Conservation (phyloP, 1,139 yeast genomes). For the Wickerhamomyces sp. region DNA sequence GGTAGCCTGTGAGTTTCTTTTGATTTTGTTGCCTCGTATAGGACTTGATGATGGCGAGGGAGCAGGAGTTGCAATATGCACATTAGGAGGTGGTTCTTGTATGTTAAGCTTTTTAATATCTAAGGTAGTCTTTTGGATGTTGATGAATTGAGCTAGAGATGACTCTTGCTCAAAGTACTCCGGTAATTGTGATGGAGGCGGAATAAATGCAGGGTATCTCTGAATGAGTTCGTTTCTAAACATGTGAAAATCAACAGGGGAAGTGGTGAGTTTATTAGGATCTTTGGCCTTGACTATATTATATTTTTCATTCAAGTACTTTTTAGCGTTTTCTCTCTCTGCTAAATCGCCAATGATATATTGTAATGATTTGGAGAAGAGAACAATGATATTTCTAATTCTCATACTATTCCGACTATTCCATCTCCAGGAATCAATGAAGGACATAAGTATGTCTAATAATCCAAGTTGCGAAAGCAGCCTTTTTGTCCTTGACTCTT, state of each 20-base stretch:
- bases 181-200: slow-evolving; percentile 44
- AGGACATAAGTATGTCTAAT: slow-evolving; percentile 41
- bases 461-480: slow-evolving; percentile 19
- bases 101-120: slow-evolving; percentile 48
- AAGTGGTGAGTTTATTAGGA: slow-evolving; percentile 41
- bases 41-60: slow-evolving; percentile 82
- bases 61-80: slow-evolving; percentile 85
- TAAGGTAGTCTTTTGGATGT: slow-evolving; percentile 19
- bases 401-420: slow-evolving; percentile 34
- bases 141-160: slow-evolving; percentile 50
- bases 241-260: slow-evolving; percentile 78
- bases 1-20: slow-evolving; percentile 75
- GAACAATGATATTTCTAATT: slow-evolving; percentile 49
- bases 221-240: slow-evolving; percentile 71
- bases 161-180: slow-evolving; percentile 43
- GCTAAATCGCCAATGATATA: slow-evolving; percentile 61
- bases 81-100: slow-evolving; percentile 55
- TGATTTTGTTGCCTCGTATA: slow-evolving; percentile 40
- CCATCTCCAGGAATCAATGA: slow-evolving; percentile 70
- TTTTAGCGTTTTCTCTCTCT: slow-evolving; percentile 43
- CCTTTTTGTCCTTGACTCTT: background rate
- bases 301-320: slow-evolving; percentile 41
- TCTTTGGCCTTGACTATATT: slow-evolving; percentile 33
- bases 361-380: slow-evolving; percentile 57
- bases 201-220: slow-evolving; percentile 67